These are phyloP conservation scores for Dissophora globulifera DNA, from an alignment of 192 early-diverging fungal species.

Conservation along the genomic window DNA sequence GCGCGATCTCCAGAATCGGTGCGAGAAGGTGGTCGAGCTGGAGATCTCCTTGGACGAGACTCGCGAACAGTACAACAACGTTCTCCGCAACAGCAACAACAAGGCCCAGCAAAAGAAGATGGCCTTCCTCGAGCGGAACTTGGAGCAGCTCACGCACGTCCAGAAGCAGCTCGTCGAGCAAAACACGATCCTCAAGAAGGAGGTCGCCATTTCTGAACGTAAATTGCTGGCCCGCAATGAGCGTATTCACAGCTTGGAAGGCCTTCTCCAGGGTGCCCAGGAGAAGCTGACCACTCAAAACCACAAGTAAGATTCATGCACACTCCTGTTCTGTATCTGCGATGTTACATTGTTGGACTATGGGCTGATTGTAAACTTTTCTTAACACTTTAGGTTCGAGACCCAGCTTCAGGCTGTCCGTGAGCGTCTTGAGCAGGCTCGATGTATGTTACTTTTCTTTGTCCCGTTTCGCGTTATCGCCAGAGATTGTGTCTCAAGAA, in stretches of 20 bases:
- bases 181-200: conserved; percentile 96
- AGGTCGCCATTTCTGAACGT: conserved; percentile 87
- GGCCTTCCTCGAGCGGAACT: conserved; percentile 96
- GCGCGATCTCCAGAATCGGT: conserved; percentile 97
- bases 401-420: conserved; percentile 81
- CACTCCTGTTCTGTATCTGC: neutral
- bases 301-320: conserved; percentile 58
- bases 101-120: conserved; percentile 95
- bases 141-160: conserved; percentile 95
- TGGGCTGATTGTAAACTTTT: conserved; percentile 2
- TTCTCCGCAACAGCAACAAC: conserved; percentile 84
- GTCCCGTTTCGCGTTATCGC: no score
- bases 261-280: conserved; percentile 84
- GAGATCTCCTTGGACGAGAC: conserved; percentile 97
- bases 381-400: conserved; percentile 69
- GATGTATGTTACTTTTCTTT: conserved; percentile 66
- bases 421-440: conserved; percentile 84
- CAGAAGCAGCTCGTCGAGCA: conserved; percentile 98
- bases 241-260: conserved; percentile 92
- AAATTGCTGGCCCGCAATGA: conserved; percentile 94
- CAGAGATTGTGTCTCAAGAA: no score
- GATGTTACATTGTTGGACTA: neutral
- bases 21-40: conserved; percentile 98
- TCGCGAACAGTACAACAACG: conserved; percentile 92
- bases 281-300: conserved; percentile 83